A percentile compares a stretch with the other conserved stretches of the same genome.
These are phyloP conservation scores for Apiospora aurea DNA, from an alignment of 2,329 filamentous ascomycete species.

Conservation along the genomic window DNA sequence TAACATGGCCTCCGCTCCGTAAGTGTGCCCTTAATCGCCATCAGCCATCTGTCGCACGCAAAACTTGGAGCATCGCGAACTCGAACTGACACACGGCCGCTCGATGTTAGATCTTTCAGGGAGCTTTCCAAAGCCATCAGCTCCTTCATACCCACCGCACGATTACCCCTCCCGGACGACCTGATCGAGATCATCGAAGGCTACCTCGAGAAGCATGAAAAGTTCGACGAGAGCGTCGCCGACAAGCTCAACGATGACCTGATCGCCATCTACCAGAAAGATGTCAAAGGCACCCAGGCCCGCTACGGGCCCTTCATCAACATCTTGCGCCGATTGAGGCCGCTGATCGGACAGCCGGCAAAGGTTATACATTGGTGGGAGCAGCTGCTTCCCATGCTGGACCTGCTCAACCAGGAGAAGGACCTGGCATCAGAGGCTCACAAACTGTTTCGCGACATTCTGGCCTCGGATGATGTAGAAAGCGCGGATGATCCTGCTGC, in stretches of 20 bases:
- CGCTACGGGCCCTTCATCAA: slow-evolving; percentile 73
- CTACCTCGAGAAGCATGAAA: slow-evolving; percentile 72
- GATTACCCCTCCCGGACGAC: slow-evolving; percentile 71
- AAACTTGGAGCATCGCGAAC: not conserved
- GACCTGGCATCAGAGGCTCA: slow-evolving; percentile 69
- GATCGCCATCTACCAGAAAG: slow-evolving; percentile 68
- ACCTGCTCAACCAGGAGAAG: slow-evolving; percentile 67
- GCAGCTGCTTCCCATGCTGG: slow-evolving; percentile 61
- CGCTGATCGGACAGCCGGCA: slow-evolving; percentile 67
- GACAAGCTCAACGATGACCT: slow-evolving; percentile 79
- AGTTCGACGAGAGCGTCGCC: slow-evolving; percentile 71
- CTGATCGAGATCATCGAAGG: slow-evolving; percentile 66
- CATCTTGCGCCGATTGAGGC: slow-evolving; percentile 69
- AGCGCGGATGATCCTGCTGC: slow-evolving; percentile 52
- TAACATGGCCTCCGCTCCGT: slow-evolving; percentile 41
- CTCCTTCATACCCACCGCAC: slow-evolving; percentile 56
- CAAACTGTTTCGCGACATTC: slow-evolving; percentile 68
- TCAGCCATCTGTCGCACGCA: slow-evolving; percentile 9
- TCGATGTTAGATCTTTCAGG: slow-evolving; percentile 58
- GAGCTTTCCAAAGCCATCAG: slow-evolving; percentile 66
- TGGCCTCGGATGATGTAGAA: slow-evolving; percentile 68
- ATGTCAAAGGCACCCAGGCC: slow-evolving; percentile 62
- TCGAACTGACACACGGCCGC: not conserved
- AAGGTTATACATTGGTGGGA: slow-evolving; percentile 78
- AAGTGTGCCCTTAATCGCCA: slow-evolving; percentile 30